phyloP scores from a whole-genome alignment of 2,329 filamentous ascomycete genomes.

The Aspergillus spinulosporus region DNA sequence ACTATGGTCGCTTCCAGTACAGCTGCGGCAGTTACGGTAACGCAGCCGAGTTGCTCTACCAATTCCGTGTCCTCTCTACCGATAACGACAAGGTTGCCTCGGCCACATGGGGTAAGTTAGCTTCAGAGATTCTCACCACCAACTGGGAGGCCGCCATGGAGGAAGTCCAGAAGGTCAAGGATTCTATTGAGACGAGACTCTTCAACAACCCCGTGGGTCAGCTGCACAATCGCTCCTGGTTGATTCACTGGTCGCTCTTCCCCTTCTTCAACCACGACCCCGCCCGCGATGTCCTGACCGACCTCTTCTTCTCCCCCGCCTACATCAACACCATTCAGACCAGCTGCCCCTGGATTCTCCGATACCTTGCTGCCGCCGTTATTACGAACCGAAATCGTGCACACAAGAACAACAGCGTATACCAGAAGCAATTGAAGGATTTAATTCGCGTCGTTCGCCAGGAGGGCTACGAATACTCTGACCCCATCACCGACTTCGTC shows the following conservation, averaged over 20 bases:
- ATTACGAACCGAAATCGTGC: conserved; percentile 85
- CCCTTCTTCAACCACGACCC: conserved; percentile 97
- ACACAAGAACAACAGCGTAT: conserved; percentile 73
- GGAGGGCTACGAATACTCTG: conserved; percentile 95
- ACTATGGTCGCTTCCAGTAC: conserved; percentile 97
- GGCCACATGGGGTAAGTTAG: conserved; percentile 97
- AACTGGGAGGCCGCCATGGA: conserved; percentile 95
- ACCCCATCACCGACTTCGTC: conserved; percentile 94
- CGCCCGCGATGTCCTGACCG: conserved; percentile 85
- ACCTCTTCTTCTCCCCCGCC: conserved; percentile 93
- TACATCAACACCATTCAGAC: conserved; percentile 99
- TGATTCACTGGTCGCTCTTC: conserved; percentile 98
- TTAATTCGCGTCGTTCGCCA: conserved; percentile 92
- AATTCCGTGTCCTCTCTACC: conserved; percentile 96
- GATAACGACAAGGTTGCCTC: conserved; percentile 97
- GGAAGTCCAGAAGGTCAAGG: conserved; percentile 85
- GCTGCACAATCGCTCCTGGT: conserved; percentile 93
- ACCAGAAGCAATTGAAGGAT: conserved; percentile 99
- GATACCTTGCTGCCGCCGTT: conserved; percentile 90
- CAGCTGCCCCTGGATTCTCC: conserved; percentile 91
- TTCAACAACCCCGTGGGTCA: conserved; percentile 96
- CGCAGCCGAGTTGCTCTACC: conserved; percentile 90
- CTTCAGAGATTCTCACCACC: conserved; percentile 88
- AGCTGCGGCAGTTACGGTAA: conserved; percentile 91
- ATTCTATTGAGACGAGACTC: conserved; percentile 88